Base-by-base conservation (phyloP, 257 asterid species). In the Fraxinus anomala region DNA sequence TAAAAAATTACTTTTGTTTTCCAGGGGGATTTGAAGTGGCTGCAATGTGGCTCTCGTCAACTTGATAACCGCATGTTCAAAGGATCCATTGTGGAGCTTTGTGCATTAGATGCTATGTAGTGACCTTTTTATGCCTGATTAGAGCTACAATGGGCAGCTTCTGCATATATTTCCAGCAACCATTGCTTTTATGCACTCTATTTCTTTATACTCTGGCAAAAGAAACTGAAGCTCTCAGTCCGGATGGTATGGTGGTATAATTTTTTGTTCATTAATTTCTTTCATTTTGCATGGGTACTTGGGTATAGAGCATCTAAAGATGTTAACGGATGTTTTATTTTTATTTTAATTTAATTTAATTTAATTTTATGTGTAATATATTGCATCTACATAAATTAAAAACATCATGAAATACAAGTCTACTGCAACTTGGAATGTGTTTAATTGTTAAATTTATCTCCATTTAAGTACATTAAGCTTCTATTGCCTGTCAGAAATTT, bases 211-310 rank as follows among this genome's bases (percentile, higher is more conserved):
- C 77, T 76, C 74, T 86, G 68, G 82, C 85, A 69, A 83, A 75
- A 82, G 86, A 81, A 82, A 76, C 77, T 63, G 79, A 76, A 85
- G 84, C 91, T 82, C 97, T 94, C 79, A 94, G 90, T 87, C 93
- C 97, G 69, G 98, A 92, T 88, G 98, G 98, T 91, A 84, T 72
- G 90, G 49, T 66, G 40, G 54, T 73, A 51, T 23, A 13, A 37
- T 56, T 54, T 68, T 13, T 31, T 77, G 51, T 67, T 73, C 39
- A 12, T 63, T 26, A 63, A 47, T 30, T 49, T 74, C 47, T 47
- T 47, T 66, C 2, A 44, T 76, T 75, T 74, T 21, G 40, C 69
- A 54, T 7, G 23, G 24, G 24, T 54, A 19, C 24, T 54, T 19
- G n/a, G 6, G 24, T 4, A 2, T 59, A 14, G 68, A 21, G 31